Percentiles rank a stretch among this genome's conserved stretches.
Evolutionary conservation across 331 rosid genomes (phyloP).

Genomic region (Rosa hybrid): DNA sequence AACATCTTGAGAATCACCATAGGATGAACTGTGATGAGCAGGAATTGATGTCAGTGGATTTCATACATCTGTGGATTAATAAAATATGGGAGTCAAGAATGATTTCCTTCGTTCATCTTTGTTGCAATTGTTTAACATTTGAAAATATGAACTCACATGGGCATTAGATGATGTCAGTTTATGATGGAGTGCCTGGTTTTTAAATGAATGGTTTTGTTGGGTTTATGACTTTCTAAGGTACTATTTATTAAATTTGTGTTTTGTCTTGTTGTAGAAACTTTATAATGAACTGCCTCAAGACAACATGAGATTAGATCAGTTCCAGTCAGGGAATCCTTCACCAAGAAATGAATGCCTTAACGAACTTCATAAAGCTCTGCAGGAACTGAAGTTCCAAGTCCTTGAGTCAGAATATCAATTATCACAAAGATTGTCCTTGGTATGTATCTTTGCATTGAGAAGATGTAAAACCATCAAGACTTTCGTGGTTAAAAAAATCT

Average conservation of each 20-base stretch:
- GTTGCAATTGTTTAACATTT: neutral
- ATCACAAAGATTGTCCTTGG: constrained; percentile 59
- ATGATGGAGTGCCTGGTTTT: neutral
- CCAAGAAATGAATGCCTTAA: constrained; percentile 35
- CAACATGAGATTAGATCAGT: constrained; percentile 34
- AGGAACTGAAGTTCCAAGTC: constrained; percentile 60
- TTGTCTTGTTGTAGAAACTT: constrained; percentile 48
- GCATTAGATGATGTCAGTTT: neutral
- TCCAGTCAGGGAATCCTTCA: constrained; percentile 49
- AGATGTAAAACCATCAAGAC: constrained; percentile 6
- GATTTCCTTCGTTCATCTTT: neutral
- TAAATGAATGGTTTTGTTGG: neutral
- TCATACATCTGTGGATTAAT: neutral
- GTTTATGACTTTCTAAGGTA: neutral
- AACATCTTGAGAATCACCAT: constrained; percentile 7
- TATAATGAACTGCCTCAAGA: constrained; percentile 41
- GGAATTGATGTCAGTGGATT: neutral
- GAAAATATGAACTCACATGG: neutral
- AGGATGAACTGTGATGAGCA: neutral
- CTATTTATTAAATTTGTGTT: constrained; percentile 1
- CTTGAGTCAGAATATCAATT: constrained; percentile 68
- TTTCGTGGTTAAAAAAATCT: neutral
- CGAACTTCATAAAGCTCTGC: constrained; percentile 58
- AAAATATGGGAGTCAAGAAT: neutral
- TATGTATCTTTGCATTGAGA: constrained; percentile 33